Base-by-base conservation (phyloP, 768 basidiomycete genomes). In the Coprinellus aureogranulatus region DNA sequence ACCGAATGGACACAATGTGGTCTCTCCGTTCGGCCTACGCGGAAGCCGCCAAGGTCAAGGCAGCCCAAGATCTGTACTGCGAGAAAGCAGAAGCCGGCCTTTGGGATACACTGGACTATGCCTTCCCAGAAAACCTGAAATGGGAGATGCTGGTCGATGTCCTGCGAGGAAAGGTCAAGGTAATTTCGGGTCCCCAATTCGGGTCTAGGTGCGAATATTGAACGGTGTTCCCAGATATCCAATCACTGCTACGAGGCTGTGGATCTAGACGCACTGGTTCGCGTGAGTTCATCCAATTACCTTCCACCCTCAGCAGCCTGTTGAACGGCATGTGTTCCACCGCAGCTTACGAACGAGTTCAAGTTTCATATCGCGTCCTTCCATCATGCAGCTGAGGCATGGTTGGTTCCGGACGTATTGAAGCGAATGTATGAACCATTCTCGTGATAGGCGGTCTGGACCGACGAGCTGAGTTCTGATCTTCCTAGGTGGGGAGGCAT, bases 311-410 rank as follows among this genome's bases (percentile, higher is more conserved):
- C n/a, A n/a, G n/a, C n/a, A n/a, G n/a, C n/a, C n/a, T n/a, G n/a
- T 44, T 16, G 4, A 44, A 5, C 41, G 20, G 14, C 5, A 16
- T 44, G 20, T n/a, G 9, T n/a, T 18, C 37, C 41, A 10, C 14
- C 23, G 9, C 16, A 94, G 84, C 78, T 97, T 50, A 86, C 91
- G 34, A 91, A 96, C 67, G 94, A 97, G 71, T 98, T 95, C 77
- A 75, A 92, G 63, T 94, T 93, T 66, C 81, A 85, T 1, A 78
- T 94, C 27, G 83, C 89, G 5, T 88, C 90, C 5, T 86, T 94
- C 66, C 92, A 94, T 65, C 89, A 92, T 66, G 94, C 93, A 8
- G 87, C 92, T 54, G 93, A 96, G 68, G 85, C 92, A 1, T 97
- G 92, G 72, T 80, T 97, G n/a, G 88, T 94, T 23, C 91, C 94